phyloP scores from a whole-genome alignment of 495 filamentous ascomycete genomes.

The Pseudotulostoma volvatum region DNA sequence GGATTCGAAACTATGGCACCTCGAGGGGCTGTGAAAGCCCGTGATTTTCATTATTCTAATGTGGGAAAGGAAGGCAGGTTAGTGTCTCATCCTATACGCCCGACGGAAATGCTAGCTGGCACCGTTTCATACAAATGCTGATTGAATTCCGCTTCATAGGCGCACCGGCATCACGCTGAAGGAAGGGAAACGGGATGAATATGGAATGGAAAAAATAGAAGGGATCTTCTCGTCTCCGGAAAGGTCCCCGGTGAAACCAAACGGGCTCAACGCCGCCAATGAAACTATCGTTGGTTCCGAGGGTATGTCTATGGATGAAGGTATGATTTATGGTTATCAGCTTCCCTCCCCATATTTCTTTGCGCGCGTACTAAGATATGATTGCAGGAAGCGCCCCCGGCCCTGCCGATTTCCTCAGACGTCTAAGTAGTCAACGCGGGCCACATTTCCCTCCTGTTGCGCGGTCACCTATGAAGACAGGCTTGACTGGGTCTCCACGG shows the following conservation, averaged over 20 bases:
- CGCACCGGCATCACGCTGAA: slow-evolving; percentile 72
- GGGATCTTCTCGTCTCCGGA: slow-evolving; percentile 79
- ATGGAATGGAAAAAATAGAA: slow-evolving; percentile 78
- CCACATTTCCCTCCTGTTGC: slow-evolving; percentile 21
- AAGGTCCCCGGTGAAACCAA: slow-evolving; percentile 34
- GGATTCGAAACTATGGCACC: slow-evolving; percentile 35
- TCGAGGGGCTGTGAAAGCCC: slow-evolving; percentile 30
- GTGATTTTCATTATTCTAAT: slow-evolving; percentile 45
- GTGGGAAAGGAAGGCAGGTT: slow-evolving; percentile 50
- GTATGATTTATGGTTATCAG: too few relatives aligned
- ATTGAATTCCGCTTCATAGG: slow-evolving; percentile 21
- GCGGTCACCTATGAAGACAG: slow-evolving; percentile 30
- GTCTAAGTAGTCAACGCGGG: slow-evolving; percentile 14
- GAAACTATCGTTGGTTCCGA: slow-evolving; percentile 25
- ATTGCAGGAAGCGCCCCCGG: slow-evolving; percentile 23
- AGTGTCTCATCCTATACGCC: slow-evolving; percentile 5
- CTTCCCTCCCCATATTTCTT: too few relatives aligned
- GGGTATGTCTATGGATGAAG: slow-evolving; percentile 33
- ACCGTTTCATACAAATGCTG: too few relatives aligned
- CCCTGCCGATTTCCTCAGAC: slow-evolving; percentile 27
- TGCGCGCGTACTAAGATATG: neutral
- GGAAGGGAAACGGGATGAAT: slow-evolving; percentile 74
- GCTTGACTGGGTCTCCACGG: slow-evolving; percentile 24
- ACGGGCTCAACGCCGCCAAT: slow-evolving; percentile 16
- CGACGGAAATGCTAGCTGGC: too few relatives aligned